Evolutionary conservation across 768 basidiomycete species (phyloP).

Genomic region (Panaeolus cyanescens): DNA sequence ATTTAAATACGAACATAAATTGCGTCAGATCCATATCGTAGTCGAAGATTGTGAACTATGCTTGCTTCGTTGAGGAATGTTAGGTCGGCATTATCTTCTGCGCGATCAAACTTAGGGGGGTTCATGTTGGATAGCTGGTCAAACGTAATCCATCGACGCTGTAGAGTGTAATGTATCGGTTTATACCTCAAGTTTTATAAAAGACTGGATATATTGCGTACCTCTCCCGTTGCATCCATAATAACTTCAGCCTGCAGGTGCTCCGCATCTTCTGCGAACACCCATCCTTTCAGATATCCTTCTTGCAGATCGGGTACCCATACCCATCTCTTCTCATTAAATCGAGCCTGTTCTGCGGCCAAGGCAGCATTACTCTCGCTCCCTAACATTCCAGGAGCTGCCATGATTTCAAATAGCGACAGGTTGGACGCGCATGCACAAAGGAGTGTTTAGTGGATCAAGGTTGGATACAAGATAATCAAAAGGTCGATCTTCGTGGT

Average conservation of each 20-base stretch:
- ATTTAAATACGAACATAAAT: slow-evolving; percentile 74
- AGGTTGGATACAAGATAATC: slow-evolving; percentile 3
- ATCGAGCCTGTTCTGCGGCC: slow-evolving; percentile 91
- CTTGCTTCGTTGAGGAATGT: slow-evolving; percentile 98
- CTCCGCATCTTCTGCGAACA: slow-evolving; percentile 84
- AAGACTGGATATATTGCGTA: slow-evolving; percentile 30
- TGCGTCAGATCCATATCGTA: slow-evolving; percentile 87
- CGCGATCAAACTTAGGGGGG: slow-evolving; percentile 96
- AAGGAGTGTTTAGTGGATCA: neutral
- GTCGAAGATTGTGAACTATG: slow-evolving; percentile 95
- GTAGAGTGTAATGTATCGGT: neutral
- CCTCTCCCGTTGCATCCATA: slow-evolving; percentile 84
- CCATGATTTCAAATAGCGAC: neutral
- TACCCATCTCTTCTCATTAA: slow-evolving; percentile 98
- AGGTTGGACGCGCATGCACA: neutral
- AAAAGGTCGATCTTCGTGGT: neutral
- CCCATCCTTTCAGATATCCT: slow-evolving; percentile 95
- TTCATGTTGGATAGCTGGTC: slow-evolving; percentile 94
- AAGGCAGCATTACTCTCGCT: slow-evolving; percentile 28
- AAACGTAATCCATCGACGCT: slow-evolving; percentile 60
- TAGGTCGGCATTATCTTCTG: slow-evolving; percentile 96
- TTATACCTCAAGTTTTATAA: neutral
- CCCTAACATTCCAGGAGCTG: neutral
- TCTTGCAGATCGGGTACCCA: slow-evolving; percentile 94
- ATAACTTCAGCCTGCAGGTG: slow-evolving; percentile 68